Conservation (phyloP, 352 stramenopile species). For the Aphanomyces invadans region DNA sequence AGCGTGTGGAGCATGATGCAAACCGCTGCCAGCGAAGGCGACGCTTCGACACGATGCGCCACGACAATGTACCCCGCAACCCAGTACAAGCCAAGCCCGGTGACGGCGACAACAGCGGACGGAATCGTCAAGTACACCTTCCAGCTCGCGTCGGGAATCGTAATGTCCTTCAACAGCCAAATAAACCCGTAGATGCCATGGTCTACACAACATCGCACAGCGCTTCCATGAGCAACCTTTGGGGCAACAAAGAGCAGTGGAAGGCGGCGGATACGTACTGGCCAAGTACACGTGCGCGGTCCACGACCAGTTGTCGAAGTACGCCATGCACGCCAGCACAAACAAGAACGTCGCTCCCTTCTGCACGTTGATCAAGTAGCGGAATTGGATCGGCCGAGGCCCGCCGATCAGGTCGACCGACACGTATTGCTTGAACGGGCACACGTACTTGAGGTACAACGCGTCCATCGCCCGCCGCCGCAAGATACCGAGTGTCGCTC, state of each 20-base stretch:
- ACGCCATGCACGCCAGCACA: neutral
- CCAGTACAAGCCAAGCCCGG: slow-evolving; percentile 13
- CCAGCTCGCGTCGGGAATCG: slow-evolving; percentile 3
- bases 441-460: neutral
- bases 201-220: no score
- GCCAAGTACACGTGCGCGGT: neutral
- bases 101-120: neutral
- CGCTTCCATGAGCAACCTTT: no score
- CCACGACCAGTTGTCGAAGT: slow-evolving; percentile 19
- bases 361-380: slow-evolving; percentile 5
- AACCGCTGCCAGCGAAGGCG: neutral
- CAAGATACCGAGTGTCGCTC: no score
- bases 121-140: neutral
- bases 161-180: slow-evolving; percentile 14
- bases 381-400: neutral
- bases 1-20: slow-evolving; percentile 8
- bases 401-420: neutral
- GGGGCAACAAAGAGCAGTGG: neutral
- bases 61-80: slow-evolving; percentile 17
- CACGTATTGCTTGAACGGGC: neutral
- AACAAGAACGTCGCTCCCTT: neutral
- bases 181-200: slow-evolving; percentile 6
- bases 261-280: slow-evolving; percentile 7
- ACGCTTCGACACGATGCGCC: slow-evolving; percentile 13
- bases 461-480: neutral